Evolutionary conservation across 352 stramenopile species (phyloP).

Genomic region (Phytopythium boreale): DNA sequence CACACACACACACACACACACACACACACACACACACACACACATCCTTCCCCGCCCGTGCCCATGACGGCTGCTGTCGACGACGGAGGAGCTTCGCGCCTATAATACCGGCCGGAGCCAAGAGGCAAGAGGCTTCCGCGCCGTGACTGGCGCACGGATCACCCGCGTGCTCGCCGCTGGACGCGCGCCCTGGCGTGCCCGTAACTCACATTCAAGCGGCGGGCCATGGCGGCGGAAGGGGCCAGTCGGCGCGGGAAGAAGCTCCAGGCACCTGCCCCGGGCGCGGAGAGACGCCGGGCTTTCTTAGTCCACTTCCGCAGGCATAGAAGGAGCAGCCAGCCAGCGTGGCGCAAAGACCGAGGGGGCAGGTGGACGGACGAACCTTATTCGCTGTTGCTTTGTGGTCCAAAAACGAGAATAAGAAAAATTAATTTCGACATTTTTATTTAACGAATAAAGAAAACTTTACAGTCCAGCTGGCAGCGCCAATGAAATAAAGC

Average conservation of each 20-base stretch:
- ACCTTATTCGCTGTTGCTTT: too few relatives aligned
- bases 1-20: not conserved
- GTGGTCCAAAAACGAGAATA: not conserved
- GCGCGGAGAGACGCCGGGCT: too few relatives aligned
- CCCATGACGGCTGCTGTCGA: too few relatives aligned
- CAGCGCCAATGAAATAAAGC: not conserved
- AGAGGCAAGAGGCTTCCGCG: not conserved
- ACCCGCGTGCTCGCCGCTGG: not conserved
- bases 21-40: not conserved
- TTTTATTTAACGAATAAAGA: too few relatives aligned
- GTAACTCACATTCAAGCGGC: slow-evolving; percentile 1
- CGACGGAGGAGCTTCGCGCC: too few relatives aligned
- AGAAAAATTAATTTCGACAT: not conserved
- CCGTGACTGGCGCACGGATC: not conserved
- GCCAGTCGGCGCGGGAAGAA: slow-evolving; percentile 3
- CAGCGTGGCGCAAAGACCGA: not conserved
- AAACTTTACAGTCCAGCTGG: too few relatives aligned
- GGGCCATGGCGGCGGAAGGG: slow-evolving; percentile 8
- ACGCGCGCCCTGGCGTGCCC: slow-evolving; percentile 1
- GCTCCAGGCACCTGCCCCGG: not conserved
- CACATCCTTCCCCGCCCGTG: not conserved
- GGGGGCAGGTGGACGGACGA: not conserved
- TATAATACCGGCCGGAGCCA: too few relatives aligned
- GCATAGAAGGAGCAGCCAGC: not conserved
- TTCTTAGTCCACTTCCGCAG: not conserved